phyloP scores from a whole-genome alignment of 495 filamentous ascomycete species.

The Podospora anserina region DNA sequence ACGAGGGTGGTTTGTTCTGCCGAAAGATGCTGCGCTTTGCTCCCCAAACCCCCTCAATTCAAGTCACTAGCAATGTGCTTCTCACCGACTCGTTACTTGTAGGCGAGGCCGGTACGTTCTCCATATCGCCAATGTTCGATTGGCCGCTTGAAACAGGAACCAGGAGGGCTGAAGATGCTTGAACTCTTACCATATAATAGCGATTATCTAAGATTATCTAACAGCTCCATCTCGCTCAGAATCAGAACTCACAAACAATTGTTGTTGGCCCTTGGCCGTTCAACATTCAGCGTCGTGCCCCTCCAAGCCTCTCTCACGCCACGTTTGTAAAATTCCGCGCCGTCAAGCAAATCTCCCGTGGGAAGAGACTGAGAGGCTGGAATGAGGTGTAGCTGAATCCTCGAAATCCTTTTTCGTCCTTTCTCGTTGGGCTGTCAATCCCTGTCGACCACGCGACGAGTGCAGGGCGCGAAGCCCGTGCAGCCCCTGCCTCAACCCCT shows the following conservation, averaged over 20 bases:
- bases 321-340: background rate
- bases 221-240: background rate
- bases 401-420: conserved; percentile 3
- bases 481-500: conserved; percentile 14
- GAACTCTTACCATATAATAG: too few species aligned
- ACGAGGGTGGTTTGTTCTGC: background rate
- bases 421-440: conserved; percentile 16
- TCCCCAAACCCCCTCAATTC: too few species aligned
- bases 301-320: background rate
- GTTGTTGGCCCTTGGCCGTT: background rate
- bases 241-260: background rate
- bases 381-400: background rate
- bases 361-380: background rate
- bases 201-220: too few species aligned
- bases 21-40: background rate
- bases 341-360: background rate
- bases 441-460: conserved; percentile 33
- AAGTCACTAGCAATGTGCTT: too few species aligned
- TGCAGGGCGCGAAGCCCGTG: conserved; percentile 11
- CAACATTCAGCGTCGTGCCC: background rate
- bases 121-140: background rate
- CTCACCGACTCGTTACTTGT: too few species aligned
- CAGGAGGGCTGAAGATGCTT: background rate
- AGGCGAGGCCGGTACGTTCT: background rate
- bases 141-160: background rate